These are phyloP conservation scores for Terana coerulea DNA, from an alignment of 768 basidiomycete genomes.

Conservation along the genomic window DNA sequence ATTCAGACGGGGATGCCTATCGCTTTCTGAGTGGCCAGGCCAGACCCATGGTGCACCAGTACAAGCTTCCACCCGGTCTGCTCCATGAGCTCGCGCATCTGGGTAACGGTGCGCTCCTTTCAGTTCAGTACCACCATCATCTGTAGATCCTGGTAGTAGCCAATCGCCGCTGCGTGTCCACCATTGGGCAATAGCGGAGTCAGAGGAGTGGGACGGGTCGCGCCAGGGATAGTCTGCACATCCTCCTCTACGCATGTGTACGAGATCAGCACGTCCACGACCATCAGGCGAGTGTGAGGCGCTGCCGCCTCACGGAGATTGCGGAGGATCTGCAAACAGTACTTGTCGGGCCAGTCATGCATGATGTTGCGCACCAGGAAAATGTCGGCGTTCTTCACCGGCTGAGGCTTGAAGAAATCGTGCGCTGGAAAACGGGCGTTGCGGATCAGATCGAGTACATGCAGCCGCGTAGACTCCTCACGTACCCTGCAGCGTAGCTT, in stretches of 20 bases:
- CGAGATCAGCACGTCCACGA: conserved; percentile 21
- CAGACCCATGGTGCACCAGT: not conserved
- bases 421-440: conserved; percentile 7
- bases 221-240: conserved; percentile 5
- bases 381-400: conserved; percentile 22
- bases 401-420: conserved; percentile 27
- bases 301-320: conserved; percentile 20
- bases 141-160: not conserved
- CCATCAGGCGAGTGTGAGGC: conserved; percentile 21
- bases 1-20: not conserved
- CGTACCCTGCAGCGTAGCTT: not conserved
- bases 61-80: not conserved
- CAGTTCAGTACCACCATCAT: not conserved
- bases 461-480: not conserved
- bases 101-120: not conserved
- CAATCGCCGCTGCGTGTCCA: not conserved
- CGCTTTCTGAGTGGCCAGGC: not conserved
- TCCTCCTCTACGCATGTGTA: conserved; percentile 20
- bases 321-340: conserved; percentile 23
- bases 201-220: not conserved
- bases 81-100: not conserved
- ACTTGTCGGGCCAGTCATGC: conserved; percentile 34
- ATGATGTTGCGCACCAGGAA: conserved; percentile 26
- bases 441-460: not conserved
- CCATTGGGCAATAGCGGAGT: not conserved